Base-by-base conservation (phyloP, 257 asterid species). In the Solanum dulcamara region DNA sequence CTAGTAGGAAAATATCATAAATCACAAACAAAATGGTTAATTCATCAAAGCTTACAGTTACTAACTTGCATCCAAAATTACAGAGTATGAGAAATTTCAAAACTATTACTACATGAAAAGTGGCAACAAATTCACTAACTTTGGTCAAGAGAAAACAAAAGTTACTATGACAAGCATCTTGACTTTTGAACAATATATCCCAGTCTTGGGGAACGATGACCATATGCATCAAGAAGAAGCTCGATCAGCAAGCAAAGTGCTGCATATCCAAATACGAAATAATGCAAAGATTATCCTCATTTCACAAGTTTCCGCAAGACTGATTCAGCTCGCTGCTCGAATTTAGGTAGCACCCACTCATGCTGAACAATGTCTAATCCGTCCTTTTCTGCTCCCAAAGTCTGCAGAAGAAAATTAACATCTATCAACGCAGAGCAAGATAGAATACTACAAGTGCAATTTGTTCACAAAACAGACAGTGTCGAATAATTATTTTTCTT, bases 281-380 rank as follows among this genome's bases (percentile, higher is more conserved):
- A 28, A 17, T 32, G 22, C 42, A 77, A 26, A 10, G 9, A 10
- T 24, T 62, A 77, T 77, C 85, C 62, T 91, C 87, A 89, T 71
- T 81, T 83, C 50, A 93, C 88, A 37, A 94, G 96, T 85, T 91
- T 93, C 94, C 90, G 92, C 86, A 95, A 83, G n/a, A 88, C 94
- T 48, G 96, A 92, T 92, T 91, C 96, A 38, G 98, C 98, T 82
- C 98, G 93, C 90, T 91, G 96, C 94, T 95, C 98, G 80, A 94
- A 91, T 83, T 90, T 95, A 48, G 98, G 98, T 66, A 95, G 88
- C 81, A 92, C 97, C 98, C 98, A 95, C 0, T 95, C 98, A 42
- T 95, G 98, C 84, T 95, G 98, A 87, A 94, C 86, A 53, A 95
- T 93, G 86, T 94, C 97, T 44, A 95, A 81, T 85, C 90, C 90